These are phyloP conservation scores for Suhomyces guaymorum DNA, from an alignment of 1,139 yeast species.

Conservation along the genomic window DNA sequence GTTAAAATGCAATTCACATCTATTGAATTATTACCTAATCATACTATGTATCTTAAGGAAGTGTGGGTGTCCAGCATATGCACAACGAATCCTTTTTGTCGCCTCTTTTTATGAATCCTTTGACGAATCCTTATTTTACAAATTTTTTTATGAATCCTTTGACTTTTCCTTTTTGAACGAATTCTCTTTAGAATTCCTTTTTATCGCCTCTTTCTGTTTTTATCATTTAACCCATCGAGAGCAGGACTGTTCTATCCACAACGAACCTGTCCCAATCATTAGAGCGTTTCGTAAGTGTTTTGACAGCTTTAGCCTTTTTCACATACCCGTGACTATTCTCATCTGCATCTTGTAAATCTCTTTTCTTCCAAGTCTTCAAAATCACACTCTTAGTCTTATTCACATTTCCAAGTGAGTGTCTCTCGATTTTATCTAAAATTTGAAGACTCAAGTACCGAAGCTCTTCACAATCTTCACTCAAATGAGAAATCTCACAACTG, in stretches of 20 bases:
- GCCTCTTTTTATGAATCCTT: too few relatives aligned
- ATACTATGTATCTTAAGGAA: too few relatives aligned
- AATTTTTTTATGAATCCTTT: too few relatives aligned
- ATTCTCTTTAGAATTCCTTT: too few relatives aligned
- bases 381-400: slow-evolving; percentile 25
- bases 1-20: too few relatives aligned
- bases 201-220: too few relatives aligned
- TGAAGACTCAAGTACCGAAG: slow-evolving; percentile 27
- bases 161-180: too few relatives aligned
- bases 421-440: slow-evolving; percentile 27
- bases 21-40: too few relatives aligned
- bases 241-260: slow-evolving; percentile 26
- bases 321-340: slow-evolving; percentile 22
- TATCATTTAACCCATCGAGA: slow-evolving; percentile 31
- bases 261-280: slow-evolving; percentile 37
- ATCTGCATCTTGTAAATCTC: slow-evolving; percentile 28
- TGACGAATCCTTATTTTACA: too few relatives aligned
- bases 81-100: too few relatives aligned
- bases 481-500: slow-evolving; percentile 26
- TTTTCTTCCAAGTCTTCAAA: slow-evolving; percentile 28
- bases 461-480: slow-evolving; percentile 25
- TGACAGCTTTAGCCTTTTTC: slow-evolving; percentile 8
- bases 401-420: slow-evolving; percentile 29
- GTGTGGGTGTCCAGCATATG: too few relatives aligned
- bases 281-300: slow-evolving; percentile 18